Evolutionary conservation across 768 basidiomycete genomes (phyloP).

Genomic region (Pleurotus eryngii): DNA sequence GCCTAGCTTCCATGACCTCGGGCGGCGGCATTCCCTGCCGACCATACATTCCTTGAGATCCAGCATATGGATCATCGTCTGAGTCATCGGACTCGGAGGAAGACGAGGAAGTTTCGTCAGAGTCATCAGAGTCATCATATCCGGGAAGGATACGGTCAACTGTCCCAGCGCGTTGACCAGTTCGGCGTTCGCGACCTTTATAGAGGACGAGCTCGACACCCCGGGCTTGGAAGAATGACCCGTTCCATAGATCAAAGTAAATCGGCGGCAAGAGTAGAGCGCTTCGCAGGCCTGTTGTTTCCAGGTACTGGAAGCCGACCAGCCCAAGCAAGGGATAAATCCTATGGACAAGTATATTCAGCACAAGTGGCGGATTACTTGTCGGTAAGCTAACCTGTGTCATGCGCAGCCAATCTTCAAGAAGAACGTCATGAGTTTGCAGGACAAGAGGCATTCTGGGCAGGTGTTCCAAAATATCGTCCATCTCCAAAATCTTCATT

Average conservation of each 20-base stretch:
- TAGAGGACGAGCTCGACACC: slow-evolving; percentile 80
- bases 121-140: slow-evolving; percentile 39
- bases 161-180: slow-evolving; percentile 55
- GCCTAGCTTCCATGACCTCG: slow-evolving; percentile 48
- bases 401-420: slow-evolving; percentile 77
- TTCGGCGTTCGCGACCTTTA: slow-evolving; percentile 74
- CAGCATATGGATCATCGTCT: slow-evolving; percentile 39
- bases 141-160: slow-evolving; percentile 53
- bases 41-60: slow-evolving; percentile 39
- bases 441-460: slow-evolving; percentile 74
- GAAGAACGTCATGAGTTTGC: slow-evolving; percentile 71
- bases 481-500: slow-evolving; percentile 76
- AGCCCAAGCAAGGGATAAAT: slow-evolving; percentile 72
- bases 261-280: slow-evolving; percentile 61
- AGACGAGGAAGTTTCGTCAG: slow-evolving; percentile 34
- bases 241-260: slow-evolving; percentile 78
- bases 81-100: slow-evolving; percentile 39
- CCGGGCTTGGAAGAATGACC: slow-evolving; percentile 68
- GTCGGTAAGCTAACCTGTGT: slow-evolving; percentile 53
- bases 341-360: slow-evolving; percentile 34
- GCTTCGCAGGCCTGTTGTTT: slow-evolving; percentile 49
- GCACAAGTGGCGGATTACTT: too few species aligned
- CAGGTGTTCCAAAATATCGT: slow-evolving; percentile 60
- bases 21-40: slow-evolving; percentile 31
- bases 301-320: slow-evolving; percentile 69